phyloP scores from a whole-genome alignment of 2,329 filamentous ascomycete species.

The Drechslerella stenobrocha region DNA sequence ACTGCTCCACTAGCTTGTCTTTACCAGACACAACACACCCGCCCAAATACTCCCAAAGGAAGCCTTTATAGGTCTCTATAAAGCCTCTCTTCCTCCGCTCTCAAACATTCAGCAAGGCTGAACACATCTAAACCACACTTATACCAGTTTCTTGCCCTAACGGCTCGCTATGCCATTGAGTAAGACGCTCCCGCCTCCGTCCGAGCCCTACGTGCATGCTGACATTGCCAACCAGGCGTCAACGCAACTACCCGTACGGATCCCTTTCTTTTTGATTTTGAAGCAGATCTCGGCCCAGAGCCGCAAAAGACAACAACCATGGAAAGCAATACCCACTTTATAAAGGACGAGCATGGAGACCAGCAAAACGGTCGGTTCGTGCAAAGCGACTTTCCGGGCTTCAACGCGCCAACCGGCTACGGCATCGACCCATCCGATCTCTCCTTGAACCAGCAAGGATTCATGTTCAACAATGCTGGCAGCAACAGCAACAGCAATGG shows the following conservation, averaged over 20 bases:
- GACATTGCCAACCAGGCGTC: conserved; percentile 22
- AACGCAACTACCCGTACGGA: conserved; percentile 49
- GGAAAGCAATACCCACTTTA: conserved; percentile 61
- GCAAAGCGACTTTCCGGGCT: conserved; percentile 49
- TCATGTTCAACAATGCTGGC: conserved; percentile 62
- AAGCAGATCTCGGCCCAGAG: conserved; percentile 49
- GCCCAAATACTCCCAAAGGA: conserved; percentile 13
- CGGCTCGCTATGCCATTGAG: conserved; percentile 49
- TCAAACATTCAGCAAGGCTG: conserved; percentile 13
- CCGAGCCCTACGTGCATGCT: conserved; percentile 4
- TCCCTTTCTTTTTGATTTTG: conserved; percentile 49
- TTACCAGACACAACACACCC: conserved; percentile 32
- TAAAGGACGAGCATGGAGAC: conserved; percentile 59
- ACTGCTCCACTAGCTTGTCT: neutral
- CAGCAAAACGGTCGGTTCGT: conserved; percentile 58
- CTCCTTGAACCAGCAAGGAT: conserved; percentile 61
- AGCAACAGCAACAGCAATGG: conserved; percentile 60
- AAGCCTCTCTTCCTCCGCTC: conserved; percentile 25
- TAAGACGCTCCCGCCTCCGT: conserved; percentile 17
- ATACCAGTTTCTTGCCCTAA: conserved; percentile 43
- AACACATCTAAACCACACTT: conserved; percentile 14
- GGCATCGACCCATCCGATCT: conserved; percentile 84
- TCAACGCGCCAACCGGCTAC: conserved; percentile 48
- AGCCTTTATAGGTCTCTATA: conserved; percentile 39
- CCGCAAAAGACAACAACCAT: conserved; percentile 53